Percentiles rank a stretch among this genome's conserved stretches.
Evolutionary conservation across 139 green algal genomes (phyloP).

Genomic region (Chlorella sp.): DNA sequence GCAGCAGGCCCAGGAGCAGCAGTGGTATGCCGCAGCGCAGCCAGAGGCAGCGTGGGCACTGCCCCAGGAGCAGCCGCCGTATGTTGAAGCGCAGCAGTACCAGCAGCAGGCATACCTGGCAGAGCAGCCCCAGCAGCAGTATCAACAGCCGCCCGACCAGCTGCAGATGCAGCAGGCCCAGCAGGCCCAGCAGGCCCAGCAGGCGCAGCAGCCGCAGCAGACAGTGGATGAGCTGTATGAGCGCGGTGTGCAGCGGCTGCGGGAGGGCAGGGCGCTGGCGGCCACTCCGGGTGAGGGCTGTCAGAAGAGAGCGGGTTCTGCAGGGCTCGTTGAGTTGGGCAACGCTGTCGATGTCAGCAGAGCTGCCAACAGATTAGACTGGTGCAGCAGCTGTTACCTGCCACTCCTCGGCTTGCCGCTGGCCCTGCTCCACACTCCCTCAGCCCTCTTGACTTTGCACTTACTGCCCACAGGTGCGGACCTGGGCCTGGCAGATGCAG

Average conservation of each 20-base stretch:
- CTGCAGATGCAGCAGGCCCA: background rate
- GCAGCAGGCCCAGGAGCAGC: background rate
- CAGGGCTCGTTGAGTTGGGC: too few relatives aligned
- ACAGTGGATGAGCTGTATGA: conserved; percentile 25
- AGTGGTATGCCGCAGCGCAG: conserved; percentile 2
- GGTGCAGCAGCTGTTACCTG: too few relatives aligned
- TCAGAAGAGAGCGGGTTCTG: too few relatives aligned
- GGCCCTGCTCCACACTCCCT: too few relatives aligned
- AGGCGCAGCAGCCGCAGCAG: background rate
- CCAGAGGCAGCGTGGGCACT: background rate
- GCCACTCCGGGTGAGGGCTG: conserved; percentile 11
- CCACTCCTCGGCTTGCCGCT: background rate
- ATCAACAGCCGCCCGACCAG: background rate
- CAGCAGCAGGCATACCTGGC: background rate
- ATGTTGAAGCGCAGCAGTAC: background rate
- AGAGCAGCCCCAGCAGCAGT: background rate
- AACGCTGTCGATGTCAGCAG: too few relatives aligned
- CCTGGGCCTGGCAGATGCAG: conserved; percentile 23
- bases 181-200: background rate
- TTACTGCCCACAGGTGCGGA: conserved; percentile 14
- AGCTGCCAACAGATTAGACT: too few relatives aligned
- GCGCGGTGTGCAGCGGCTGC: conserved; percentile 25
- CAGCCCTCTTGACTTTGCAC: background rate
- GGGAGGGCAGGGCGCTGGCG: conserved; percentile 9
- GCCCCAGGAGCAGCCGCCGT: background rate